Percentiles rank a stretch among this genome's conserved stretches.
phyloP scores from a whole-genome alignment of 78 protist species.

The Ministeria vibrans region DNA sequence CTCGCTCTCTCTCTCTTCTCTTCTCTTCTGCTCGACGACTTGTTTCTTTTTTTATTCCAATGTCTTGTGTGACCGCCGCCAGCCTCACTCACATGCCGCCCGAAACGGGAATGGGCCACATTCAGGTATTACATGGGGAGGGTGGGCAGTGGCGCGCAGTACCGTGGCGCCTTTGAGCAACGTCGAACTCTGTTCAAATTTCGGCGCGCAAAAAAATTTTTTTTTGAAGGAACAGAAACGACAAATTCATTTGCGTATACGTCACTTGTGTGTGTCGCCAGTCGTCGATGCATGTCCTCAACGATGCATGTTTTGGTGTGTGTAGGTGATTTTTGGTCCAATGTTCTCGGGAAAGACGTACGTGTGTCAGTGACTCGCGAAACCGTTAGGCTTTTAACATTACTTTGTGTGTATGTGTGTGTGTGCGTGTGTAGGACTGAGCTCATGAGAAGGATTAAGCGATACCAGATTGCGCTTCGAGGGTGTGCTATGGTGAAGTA shows the following conservation, averaged over 20 bases:
- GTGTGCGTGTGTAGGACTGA: constrained; percentile 53
- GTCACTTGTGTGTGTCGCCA: constrained; percentile 2
- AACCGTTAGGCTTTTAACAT: too few species aligned
- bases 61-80: background rate
- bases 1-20: background rate
- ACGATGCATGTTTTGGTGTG: too few species aligned
- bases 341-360: constrained; percentile 42
- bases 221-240: background rate
- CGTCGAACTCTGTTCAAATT: too few species aligned
- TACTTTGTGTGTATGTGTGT: background rate
- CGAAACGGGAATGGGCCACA: background rate
- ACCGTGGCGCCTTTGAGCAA: too few species aligned
- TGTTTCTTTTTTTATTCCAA: background rate
- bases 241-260: background rate
- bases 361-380: background rate
- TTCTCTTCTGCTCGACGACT: background rate
- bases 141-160: too few species aligned
- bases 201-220: too few species aligned
- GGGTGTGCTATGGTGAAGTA: constrained; percentile 57
- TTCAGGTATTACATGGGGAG: too few species aligned
- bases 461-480: constrained; percentile 58
- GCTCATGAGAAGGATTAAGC: constrained; percentile 58
- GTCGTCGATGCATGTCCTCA: too few species aligned
- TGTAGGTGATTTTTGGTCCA: background rate
- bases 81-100: background rate